Evolutionary conservation across 495 filamentous ascomycete genomes (phyloP).

Genomic region (Aspergillus leporis): DNA sequence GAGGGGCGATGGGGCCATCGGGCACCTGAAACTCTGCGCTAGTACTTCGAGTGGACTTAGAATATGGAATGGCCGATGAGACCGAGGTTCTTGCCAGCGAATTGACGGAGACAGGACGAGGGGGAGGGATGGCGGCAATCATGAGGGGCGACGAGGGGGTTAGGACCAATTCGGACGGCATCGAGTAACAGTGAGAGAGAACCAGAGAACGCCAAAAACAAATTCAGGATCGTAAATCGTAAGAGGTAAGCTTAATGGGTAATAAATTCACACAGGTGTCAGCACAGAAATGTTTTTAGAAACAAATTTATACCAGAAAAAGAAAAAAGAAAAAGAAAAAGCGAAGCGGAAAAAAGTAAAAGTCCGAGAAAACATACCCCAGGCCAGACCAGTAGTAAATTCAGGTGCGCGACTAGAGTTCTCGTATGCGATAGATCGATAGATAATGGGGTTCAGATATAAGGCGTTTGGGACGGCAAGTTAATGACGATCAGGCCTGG

Average conservation of each 20-base stretch:
- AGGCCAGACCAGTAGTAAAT: not conserved
- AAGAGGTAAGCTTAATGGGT: not conserved
- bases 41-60: conserved; percentile 29
- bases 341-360: not conserved
- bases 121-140: conserved; percentile 36
- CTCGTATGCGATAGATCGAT: not conserved
- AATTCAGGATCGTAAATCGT: conserved; percentile 23
- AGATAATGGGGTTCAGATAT: not conserved
- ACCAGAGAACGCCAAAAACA: conserved; percentile 6
- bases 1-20: conserved; percentile 21
- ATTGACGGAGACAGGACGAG: conserved; percentile 39
- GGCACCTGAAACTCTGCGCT: conserved; percentile 27
- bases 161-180: conserved; percentile 15
- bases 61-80: conserved; percentile 19
- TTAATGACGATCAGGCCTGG: not conserved
- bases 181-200: conserved; percentile 7
- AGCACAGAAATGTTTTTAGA: not conserved
- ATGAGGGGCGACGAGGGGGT: conserved; percentile 23
- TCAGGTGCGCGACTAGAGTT: not conserved
- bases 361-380: no score
- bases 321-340: not conserved
- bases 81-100: conserved; percentile 28
- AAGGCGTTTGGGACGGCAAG: not conserved
- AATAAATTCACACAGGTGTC: not conserved
- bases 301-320: not conserved